A percentile compares a stretch with the other conserved stretches of the same genome.
Conservation (phyloP, 805 yeast species). For the Candida golubevii region DNA sequence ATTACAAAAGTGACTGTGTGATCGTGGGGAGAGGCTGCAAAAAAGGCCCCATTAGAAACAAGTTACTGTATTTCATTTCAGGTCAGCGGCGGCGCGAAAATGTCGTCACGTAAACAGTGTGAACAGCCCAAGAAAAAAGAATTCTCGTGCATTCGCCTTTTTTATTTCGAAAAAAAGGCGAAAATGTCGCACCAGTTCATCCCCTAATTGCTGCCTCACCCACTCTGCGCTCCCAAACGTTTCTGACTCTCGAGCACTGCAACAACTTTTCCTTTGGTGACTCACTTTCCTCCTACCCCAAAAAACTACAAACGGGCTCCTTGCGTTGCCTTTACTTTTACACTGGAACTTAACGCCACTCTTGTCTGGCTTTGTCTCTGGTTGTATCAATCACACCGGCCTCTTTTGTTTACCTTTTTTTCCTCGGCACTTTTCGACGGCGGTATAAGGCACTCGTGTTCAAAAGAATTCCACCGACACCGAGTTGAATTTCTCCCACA, state of each 20-base stretch:
- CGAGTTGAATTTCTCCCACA: conserved; percentile 4
- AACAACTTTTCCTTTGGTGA: conserved; percentile 10
- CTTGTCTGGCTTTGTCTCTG: conserved; percentile 4
- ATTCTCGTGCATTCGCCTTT: too few species aligned
- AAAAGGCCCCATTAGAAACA: too few species aligned
- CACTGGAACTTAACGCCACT: conserved; percentile 10
- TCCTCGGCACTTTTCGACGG: conserved; percentile 1
- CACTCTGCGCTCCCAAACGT: conserved; percentile 16
- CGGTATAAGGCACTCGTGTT: conserved; percentile 7
- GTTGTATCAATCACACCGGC: conserved; percentile 7
- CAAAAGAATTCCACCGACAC: conserved; percentile 5
- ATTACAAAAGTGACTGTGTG: too few species aligned
- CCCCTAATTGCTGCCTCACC: conserved; percentile 20
- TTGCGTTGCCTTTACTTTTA: conserved; percentile 3
- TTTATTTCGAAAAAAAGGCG: conserved; percentile 9
- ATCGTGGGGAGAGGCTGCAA: too few species aligned
- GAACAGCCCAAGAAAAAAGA: too few species aligned
- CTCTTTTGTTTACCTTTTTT: conserved; percentile 3
- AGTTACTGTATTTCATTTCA: too few species aligned
- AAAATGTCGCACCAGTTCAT: conserved; percentile 18
- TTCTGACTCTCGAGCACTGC: conserved; percentile 6
- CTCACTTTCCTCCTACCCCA: conserved; percentile 10
- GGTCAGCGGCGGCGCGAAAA: too few species aligned
- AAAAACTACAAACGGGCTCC: conserved; percentile 5
- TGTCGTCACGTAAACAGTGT: too few species aligned